Percentiles rank a stretch among this genome's conserved stretches.
Evolutionary conservation across 768 basidiomycete genomes (phyloP).

Genomic region (Tulasnella sp.): DNA sequence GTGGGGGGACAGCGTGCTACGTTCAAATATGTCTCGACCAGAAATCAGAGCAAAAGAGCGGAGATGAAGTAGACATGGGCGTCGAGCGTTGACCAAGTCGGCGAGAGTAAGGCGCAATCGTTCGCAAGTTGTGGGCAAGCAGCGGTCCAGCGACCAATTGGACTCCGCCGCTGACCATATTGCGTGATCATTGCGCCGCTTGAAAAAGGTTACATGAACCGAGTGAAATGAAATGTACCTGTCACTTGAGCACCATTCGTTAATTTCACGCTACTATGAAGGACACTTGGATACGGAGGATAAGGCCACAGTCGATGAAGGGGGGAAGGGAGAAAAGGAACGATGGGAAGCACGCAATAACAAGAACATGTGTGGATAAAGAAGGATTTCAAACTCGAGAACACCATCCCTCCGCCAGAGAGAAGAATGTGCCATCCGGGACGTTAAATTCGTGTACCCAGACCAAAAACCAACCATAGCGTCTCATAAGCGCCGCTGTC

Average conservation of each 20-base stretch:
- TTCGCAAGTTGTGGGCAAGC: background rate
- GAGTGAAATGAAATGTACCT: background rate
- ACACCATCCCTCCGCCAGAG: too few relatives aligned
- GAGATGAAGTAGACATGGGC: background rate
- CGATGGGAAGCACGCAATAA: too few relatives aligned
- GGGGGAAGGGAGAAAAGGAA: background rate
- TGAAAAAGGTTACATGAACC: background rate
- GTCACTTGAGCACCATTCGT: too few relatives aligned
- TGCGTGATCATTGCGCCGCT: slow-evolving; percentile 10
- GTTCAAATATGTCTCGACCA: background rate
- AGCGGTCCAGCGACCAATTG: background rate
- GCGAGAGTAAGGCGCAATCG: slow-evolving; percentile 4
- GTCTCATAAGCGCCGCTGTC: too few relatives aligned
- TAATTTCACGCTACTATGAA: too few relatives aligned
- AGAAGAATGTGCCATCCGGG: too few relatives aligned
- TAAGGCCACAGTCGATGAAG: background rate
- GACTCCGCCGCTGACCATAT: background rate
- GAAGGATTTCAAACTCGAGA: too few relatives aligned
- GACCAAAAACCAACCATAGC: too few relatives aligned
- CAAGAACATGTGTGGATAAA: too few relatives aligned
- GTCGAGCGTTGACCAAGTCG: background rate
- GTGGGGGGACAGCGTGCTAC: background rate
- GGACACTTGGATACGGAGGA: too few relatives aligned
- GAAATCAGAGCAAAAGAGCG: background rate
- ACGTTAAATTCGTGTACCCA: too few relatives aligned